Evolutionary conservation across 805 yeast species (phyloP), one percentile per base, ranked within the genome.

Genomic region (Barnettozyma californica): DNA sequence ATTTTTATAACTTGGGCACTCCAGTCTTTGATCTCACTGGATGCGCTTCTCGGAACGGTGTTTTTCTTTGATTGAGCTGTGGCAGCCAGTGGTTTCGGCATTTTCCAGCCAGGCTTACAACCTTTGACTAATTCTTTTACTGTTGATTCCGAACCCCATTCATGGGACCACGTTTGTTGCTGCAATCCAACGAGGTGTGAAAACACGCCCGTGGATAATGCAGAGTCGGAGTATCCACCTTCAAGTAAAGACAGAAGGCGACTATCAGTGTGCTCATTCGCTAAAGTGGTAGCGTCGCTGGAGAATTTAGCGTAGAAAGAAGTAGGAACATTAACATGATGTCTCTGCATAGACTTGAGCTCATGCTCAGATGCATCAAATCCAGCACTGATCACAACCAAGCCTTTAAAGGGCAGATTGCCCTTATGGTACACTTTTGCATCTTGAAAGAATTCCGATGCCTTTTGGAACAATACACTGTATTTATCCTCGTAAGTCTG

Each of bases 281-380:
- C 87, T 41, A 87, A 65, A 47, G 74, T 76, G n/a, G 81, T 79
- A 1, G 85, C 82, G 63, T 87, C 95, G 34, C 74, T 72, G 5
- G 95, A 83, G 59, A 87, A 87, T 38, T 73, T 74, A 18, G 86
- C 75, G 62, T 83, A 87, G 59, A 88, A 87, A 18, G 83, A 77
- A 0, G 95, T 86, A 4, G 96, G 96, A 10, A 87, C 89, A 57
- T 83, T 81, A 23, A 84, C 87, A 0, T 80, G 80, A 62, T 88
- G 95, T 46, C 95, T 71, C 65, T 87, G 95, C 95, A 87, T 88
- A 44, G 83, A 78, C n/a, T 79, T 78, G 49, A 81, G 82, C 61
- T 87, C 96, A 63, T 77, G 83, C 61, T 87, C 96, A 16, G 87
- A 81, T 2, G 94, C 95, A 67, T 87, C 96, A 62, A 87, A 88